Evolutionary conservation across 257 asterid species (phyloP), one percentile per base, ranked within the genome.

Genomic region (Lavandula angustifolia): DNA sequence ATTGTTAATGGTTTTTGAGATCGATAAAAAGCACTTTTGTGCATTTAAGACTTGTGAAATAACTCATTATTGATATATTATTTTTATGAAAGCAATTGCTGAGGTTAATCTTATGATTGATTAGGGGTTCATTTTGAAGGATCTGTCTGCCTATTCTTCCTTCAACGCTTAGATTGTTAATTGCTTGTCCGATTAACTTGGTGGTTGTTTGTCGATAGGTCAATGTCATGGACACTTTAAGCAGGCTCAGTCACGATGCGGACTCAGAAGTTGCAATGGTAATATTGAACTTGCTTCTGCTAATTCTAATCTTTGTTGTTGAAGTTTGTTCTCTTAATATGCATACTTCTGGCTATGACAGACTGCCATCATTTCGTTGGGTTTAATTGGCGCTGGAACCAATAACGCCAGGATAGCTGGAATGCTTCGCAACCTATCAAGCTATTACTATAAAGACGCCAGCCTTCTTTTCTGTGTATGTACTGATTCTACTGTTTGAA

Each of bases 351-450:
- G 67, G 41, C 44, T 66, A 38, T 9, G 50, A 61, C 80, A 92
- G 98, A 90, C 99, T 52, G 96, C 97, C 51, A 85, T 87, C 46
- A 64, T 94, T 42, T 82, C 99, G 4, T 73, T 94, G 81, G 99
- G 99, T 16, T 75, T 94, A 82, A 94, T 94, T 61, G 99, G 99
- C 52, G 95, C 96, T 40, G 99, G 99, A 70, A 94, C 99, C 70
- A 94, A 94, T 82, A 94, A 94, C 68, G 99, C 99, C 7, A 86
- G 99, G 74, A 94, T 94, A 71, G 95, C 97, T 73, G 97, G 96
- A 73, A 87, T 94, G 97, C 97, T 94, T 70, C 92, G 99, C 3
- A 94, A 87, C 72, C 84, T 94, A 50, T 90, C 99, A 50, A 90
- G 97, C 80, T 94, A 90, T 83, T 94, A 90, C 80, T 90, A 90